Evolutionary conservation across 306 rosid genomes (phyloP).

Genomic region (Castanospermum australe): DNA sequence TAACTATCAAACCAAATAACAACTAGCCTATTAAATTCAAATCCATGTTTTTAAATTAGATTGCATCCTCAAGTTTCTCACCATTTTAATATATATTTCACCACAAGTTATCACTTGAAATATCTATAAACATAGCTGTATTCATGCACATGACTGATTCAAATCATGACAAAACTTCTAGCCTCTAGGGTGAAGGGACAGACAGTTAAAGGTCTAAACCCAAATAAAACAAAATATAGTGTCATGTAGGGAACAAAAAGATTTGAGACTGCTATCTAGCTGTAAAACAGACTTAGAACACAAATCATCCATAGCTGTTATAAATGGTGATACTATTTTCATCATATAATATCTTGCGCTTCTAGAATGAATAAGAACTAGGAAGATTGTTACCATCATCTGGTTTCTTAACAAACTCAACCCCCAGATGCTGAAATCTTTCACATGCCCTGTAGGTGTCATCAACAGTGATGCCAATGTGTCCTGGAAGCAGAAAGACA

Average conservation of each 20-base stretch:
- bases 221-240: not conserved
- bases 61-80: not conserved
- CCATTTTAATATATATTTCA: not conserved
- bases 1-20: not conserved
- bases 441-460: conserved; percentile 92
- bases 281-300: not conserved
- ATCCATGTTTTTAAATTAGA: conserved; percentile 15
- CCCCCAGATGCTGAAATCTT: conserved; percentile 83
- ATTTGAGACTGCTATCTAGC: not conserved
- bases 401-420: conserved; percentile 85
- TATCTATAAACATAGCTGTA: not conserved
- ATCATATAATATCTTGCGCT: not conserved
- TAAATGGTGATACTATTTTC: not conserved
- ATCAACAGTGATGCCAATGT: conserved; percentile 92
- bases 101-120: not conserved
- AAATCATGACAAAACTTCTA: not conserved
- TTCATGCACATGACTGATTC: not conserved
- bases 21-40: not conserved
- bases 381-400: conserved; percentile 65
- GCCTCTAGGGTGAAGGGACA: not conserved
- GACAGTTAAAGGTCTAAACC: not conserved
- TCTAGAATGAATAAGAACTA: not conserved
- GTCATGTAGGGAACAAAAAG: not conserved
- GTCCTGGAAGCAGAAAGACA: conserved; percentile 53
- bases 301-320: not conserved